Evolutionary conservation across 2,329 filamentous ascomycete genomes (phyloP).

Genomic region (Beauveria varroae): DNA sequence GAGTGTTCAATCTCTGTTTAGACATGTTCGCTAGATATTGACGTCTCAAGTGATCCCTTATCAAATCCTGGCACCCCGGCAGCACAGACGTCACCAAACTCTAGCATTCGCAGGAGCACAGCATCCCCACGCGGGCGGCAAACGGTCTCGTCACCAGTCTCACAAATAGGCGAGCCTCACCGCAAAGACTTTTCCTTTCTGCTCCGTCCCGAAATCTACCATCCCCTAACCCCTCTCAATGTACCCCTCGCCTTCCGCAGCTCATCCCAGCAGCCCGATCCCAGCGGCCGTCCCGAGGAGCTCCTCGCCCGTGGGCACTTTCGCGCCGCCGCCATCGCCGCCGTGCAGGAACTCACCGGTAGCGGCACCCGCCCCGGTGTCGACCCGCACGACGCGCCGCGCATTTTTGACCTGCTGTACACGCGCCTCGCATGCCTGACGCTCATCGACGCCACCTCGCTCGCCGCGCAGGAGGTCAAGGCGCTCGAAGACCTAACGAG

Average conservation of each 20-base stretch:
- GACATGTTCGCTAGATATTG: constrained; percentile 3
- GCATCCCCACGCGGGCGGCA: constrained; percentile 18
- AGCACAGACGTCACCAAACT: constrained; percentile 11
- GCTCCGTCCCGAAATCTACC: constrained; percentile 73
- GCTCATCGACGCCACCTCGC: constrained; percentile 62
- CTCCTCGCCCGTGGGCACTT: constrained; percentile 71
- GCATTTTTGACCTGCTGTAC: constrained; percentile 73
- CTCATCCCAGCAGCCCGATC: constrained; percentile 54
- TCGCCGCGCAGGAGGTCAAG: constrained; percentile 61
- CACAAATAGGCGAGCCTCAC: constrained; percentile 23
- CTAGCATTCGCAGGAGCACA: constrained; percentile 8
- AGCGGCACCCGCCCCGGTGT: constrained; percentile 35
- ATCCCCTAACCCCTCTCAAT: constrained; percentile 61
- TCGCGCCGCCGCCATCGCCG: constrained; percentile 65
- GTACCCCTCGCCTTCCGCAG: constrained; percentile 61
- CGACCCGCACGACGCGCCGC: constrained; percentile 48
- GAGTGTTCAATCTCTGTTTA: constrained; percentile 25
- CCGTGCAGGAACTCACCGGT: constrained; percentile 53
- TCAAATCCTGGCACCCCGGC: constrained; percentile 19
- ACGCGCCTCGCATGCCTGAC: constrained; percentile 75
- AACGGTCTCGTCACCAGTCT: constrained; percentile 20
- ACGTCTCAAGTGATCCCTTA: constrained; percentile 19
- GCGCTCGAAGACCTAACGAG: constrained; percentile 55
- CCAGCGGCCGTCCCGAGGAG: constrained; percentile 56
- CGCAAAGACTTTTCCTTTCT: constrained; percentile 73